Conservation (phyloP, 208 protist species). For the Hexamita inflata region DNA sequence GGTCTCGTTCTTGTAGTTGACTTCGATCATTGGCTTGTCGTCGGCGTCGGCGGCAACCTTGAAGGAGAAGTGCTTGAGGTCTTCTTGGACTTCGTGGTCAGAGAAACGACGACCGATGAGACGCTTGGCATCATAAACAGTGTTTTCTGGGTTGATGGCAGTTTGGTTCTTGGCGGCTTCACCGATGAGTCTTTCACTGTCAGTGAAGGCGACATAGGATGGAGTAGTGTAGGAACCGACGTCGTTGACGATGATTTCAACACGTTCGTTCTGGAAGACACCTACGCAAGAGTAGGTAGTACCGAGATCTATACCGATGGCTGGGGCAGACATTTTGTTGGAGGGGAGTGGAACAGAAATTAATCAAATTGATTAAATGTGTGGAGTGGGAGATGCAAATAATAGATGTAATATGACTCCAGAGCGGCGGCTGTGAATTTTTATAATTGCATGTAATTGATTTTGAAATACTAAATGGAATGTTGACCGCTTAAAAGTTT, state of each 20-base stretch:
- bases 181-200: conserved; percentile 58
- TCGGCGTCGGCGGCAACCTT: conserved; percentile 59
- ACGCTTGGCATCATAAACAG: conserved; percentile 74
- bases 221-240: conserved; percentile 51
- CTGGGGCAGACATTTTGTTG: too few relatives aligned
- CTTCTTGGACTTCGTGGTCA: conserved; percentile 41
- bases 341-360: too few relatives aligned
- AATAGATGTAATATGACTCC: too few relatives aligned
- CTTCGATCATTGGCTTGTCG: conserved; percentile 49
- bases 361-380: too few relatives aligned
- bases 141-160: conserved; percentile 68
- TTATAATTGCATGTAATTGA: too few relatives aligned
- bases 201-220: conserved; percentile 71
- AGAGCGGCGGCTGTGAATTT: too few relatives aligned
- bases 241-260: conserved; percentile 67
- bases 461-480: too few relatives aligned
- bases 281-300: conserved; percentile 37
- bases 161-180: conserved; percentile 63
- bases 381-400: too few relatives aligned
- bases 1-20: conserved; percentile 24
- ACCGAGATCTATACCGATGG: conserved; percentile 41
- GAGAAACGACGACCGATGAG: conserved; percentile 62
- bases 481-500: too few relatives aligned
- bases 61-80: conserved; percentile 63
- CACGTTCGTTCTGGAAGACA: conserved; percentile 17